Evolutionary conservation across 768 basidiomycete genomes (phyloP), one percentile per base, ranked within the genome.

Genomic region (Amanita polypyramis): DNA sequence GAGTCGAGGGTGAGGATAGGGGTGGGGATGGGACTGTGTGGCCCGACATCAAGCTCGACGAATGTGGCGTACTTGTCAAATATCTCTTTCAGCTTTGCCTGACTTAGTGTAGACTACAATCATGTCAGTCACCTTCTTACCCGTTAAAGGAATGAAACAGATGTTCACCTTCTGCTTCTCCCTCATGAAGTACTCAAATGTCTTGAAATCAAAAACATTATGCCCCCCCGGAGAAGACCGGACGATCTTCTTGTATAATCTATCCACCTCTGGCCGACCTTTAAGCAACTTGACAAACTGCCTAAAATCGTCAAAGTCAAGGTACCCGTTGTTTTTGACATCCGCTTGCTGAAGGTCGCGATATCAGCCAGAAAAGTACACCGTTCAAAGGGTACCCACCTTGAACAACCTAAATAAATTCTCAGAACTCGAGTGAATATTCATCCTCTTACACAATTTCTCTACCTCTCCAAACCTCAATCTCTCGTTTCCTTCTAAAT

Each of bases 231-330:
- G 14, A 2, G 32, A 21, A 12, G 25, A 43, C 12, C 21, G 44
- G 21, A 57, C 57, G 8, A 74, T 52, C 14, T 65, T 62, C 37
- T 61, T 62, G 61, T 82, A 85, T 6, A 96, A 63, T 0, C 67
- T 57, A 45, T 86, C 80, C 1, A 98, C 61, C 41, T 98, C 95
- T 0, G 86, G 82, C 12, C 95, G 79, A n/a, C 74, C 70, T 60
- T 92, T 94, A 48, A 96, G 74, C 27, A 80, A 62, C 57, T 83
- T 86, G 53, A 94, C 85, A 52, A 98, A 91, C 10, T 66, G 70
- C 54, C 85, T 82, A 61, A 95, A 97, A 49, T 81, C 83, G 1
- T 69, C 52, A 57, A 91, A 92, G 60, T 90, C 79, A 27, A 96
- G 76, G 52, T 73, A 77, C 0, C 75, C 77, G 1, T 70, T 70